phyloP scores from a whole-genome alignment of 169 alveolate genomes.

The Plasmodium knowlesi region DNA sequence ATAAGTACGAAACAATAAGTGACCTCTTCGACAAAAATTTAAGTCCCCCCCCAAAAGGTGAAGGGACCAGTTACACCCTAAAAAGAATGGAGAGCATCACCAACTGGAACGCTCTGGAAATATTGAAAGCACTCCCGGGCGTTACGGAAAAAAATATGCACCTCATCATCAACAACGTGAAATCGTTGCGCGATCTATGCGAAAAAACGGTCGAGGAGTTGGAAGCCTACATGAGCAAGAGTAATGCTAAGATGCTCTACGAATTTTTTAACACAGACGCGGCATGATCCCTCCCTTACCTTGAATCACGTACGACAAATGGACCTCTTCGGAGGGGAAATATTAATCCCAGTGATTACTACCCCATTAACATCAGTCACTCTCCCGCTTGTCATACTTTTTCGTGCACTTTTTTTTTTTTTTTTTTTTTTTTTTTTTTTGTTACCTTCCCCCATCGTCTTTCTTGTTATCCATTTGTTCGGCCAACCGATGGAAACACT shows the following conservation, averaged over 20 bases:
- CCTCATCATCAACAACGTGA: constrained; percentile 56
- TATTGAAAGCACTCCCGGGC: constrained; percentile 62
- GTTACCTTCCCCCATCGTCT: background rate
- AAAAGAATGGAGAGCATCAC: constrained; percentile 55
- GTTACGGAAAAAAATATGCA: constrained; percentile 73
- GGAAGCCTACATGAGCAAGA: constrained; percentile 71
- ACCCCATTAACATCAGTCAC: background rate
- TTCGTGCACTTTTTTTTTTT: background rate
- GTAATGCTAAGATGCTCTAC: constrained; percentile 60
- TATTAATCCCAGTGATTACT: background rate
- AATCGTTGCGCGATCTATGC: constrained; percentile 52
- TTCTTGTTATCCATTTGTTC: background rate
- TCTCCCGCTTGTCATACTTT: background rate
- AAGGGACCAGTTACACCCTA: background rate
- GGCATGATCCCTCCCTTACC: background rate
- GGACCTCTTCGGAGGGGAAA: background rate
- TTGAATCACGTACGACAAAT: background rate
- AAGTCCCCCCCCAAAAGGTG: background rate
- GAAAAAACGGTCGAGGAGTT: constrained; percentile 47
- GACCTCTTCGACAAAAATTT: constrained; percentile 58
- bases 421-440: background rate
- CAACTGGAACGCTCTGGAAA: constrained; percentile 67
- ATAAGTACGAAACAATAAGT: constrained; percentile 56
- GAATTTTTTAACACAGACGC: constrained; percentile 64
- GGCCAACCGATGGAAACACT: background rate